A percentile compares a stretch with the other conserved stretches of the same genome.
These are phyloP conservation scores for Raffaelea arxii DNA, from an alignment of 2,329 filamentous ascomycete genomes.

Conservation along the genomic window DNA sequence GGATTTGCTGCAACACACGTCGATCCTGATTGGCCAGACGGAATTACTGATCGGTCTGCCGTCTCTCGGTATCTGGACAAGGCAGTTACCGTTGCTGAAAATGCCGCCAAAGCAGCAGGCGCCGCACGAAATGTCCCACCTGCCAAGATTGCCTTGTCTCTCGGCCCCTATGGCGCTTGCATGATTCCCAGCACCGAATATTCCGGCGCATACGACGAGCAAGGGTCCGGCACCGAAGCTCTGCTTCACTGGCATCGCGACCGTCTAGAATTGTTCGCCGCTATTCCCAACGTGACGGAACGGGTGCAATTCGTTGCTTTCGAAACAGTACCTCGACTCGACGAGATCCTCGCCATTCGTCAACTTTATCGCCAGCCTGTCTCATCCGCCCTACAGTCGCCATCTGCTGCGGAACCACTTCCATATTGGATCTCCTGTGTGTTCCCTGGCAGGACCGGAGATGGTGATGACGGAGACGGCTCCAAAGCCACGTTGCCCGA, in stretches of 20 bases:
- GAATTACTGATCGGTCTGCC: conserved; percentile 25
- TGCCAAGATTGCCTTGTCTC: conserved; percentile 42
- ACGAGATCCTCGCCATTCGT: conserved; percentile 51
- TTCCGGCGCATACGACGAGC: conserved; percentile 46
- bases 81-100: conserved; percentile 33
- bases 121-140: background rate
- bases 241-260: conserved; percentile 48
- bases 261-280: conserved; percentile 40
- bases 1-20: conserved; percentile 44
- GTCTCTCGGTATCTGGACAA: conserved; percentile 32
- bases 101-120: conserved; percentile 15
- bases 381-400: conserved; percentile 17
- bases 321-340: conserved; percentile 55
- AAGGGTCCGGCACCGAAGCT: conserved; percentile 30
- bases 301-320: conserved; percentile 48
- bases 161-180: conserved; percentile 58
- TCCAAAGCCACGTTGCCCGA: conserved; percentile 42
- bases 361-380: conserved; percentile 12
- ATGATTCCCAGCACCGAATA: conserved; percentile 60
- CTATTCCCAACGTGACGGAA: conserved; percentile 24
- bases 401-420: conserved; percentile 18
- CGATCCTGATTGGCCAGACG: conserved; percentile 25
- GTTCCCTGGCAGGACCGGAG: conserved; percentile 46
- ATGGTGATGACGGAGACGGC: background rate
- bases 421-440: conserved; percentile 54